Conservation (phyloP, 768 basidiomycete species). For the Amanita exitialis region DNA sequence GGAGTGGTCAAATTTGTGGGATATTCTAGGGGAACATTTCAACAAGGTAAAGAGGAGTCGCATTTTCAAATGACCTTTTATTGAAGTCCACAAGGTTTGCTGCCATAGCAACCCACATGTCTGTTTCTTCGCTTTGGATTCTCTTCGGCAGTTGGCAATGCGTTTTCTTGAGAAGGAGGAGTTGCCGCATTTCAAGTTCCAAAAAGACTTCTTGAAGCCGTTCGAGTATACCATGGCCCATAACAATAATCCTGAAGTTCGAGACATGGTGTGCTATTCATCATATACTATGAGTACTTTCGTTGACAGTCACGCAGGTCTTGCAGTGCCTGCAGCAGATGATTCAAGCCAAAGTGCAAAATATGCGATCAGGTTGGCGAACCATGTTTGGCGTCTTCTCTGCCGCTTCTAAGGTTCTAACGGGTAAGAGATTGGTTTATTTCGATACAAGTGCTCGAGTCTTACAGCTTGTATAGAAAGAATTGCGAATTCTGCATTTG, state of each 20-base stretch:
- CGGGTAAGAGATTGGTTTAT: slow-evolving; percentile 38
- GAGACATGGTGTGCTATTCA: slow-evolving; percentile 70
- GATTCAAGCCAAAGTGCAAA: slow-evolving; percentile 91
- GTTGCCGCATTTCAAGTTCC: slow-evolving; percentile 95
- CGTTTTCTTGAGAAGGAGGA: slow-evolving; percentile 99
- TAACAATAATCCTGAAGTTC: slow-evolving; percentile 89
- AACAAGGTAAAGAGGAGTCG: slow-evolving; percentile 59
- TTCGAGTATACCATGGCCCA: slow-evolving; percentile 98
- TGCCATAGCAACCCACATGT: slow-evolving; percentile 97
- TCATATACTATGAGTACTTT: neutral
- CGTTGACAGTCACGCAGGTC: slow-evolving; percentile 40
- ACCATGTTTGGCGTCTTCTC: slow-evolving; percentile 99
- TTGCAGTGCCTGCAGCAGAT: slow-evolving; percentile 98
- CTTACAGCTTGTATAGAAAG: slow-evolving; percentile 44
- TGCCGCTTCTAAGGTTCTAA: slow-evolving; percentile 87
- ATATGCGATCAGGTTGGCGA: slow-evolving; percentile 96
- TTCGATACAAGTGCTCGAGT: neutral
- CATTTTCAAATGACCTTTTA: neutral
- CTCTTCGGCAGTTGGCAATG: slow-evolving; percentile 94
- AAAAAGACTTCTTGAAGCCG: slow-evolving; percentile 97
- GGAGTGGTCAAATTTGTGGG: slow-evolving; percentile 98
- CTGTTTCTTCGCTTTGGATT: slow-evolving; percentile 93
- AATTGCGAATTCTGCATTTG: slow-evolving; percentile 88
- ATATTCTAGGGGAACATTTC: slow-evolving; percentile 96
- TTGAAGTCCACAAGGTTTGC: slow-evolving; percentile 58